These are phyloP conservation scores for Pyricularia pennisetigena DNA, from an alignment of 2,329 filamentous ascomycete species.

Conservation along the genomic window DNA sequence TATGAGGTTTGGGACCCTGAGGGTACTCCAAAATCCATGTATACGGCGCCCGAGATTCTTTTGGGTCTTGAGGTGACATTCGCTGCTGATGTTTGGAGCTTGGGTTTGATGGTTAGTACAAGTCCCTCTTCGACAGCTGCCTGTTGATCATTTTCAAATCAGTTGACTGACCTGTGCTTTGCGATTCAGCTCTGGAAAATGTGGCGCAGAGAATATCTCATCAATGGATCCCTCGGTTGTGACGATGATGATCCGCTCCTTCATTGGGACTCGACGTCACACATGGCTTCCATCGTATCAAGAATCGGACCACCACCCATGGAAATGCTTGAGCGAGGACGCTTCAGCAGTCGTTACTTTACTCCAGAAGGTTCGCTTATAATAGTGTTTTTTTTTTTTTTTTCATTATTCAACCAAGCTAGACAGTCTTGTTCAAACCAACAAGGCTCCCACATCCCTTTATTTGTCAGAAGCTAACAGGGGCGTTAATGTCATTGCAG, in stretches of 20 bases:
- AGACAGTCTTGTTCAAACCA: no score
- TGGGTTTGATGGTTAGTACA: not conserved
- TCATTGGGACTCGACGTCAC: not conserved
- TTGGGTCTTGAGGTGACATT: not conserved
- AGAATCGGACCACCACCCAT: not conserved
- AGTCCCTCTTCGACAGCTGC: not conserved
- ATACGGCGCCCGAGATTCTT: not conserved
- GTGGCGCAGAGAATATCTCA: not conserved
- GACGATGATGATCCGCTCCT: not conserved
- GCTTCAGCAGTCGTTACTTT: not conserved
- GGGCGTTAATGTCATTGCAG: not conserved
- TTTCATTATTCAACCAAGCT: not conserved
- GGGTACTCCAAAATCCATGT: not conserved
- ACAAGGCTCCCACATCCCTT: no score
- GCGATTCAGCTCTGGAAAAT: not conserved
- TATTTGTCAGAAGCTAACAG: no score
- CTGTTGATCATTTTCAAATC: not conserved
- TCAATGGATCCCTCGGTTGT: not conserved
- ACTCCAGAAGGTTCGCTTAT: not conserved
- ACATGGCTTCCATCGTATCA: not conserved
- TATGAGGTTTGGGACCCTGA: not conserved
- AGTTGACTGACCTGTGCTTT: not conserved
- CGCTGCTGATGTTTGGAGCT: not conserved
- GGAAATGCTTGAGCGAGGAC: not conserved
- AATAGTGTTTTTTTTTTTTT: not conserved